These are phyloP conservation scores for Chondrostereum purpureum DNA, from an alignment of 1,284 basidiomycete genomes.

Conservation along the genomic window DNA sequence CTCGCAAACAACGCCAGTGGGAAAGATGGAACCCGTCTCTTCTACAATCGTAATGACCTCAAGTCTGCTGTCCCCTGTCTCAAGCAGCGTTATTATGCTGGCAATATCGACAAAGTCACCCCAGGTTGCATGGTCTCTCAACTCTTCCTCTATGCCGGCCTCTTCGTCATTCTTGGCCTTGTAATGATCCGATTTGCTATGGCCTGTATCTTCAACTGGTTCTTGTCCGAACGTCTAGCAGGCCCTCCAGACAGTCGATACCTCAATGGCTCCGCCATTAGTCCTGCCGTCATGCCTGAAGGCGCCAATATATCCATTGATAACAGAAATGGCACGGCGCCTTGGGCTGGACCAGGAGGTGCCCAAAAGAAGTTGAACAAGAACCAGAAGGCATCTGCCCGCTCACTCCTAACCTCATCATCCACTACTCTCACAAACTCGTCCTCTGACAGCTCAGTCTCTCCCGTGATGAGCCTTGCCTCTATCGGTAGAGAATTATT, in stretches of 20 bases:
- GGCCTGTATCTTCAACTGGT: slow-evolving; percentile 98
- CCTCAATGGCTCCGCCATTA: slow-evolving; percentile 73
- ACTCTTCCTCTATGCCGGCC: slow-evolving; percentile 86
- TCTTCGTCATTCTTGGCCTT: slow-evolving; percentile 87
- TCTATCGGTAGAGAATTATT: slow-evolving; percentile 93
- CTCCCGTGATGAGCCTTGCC: slow-evolving; percentile 73
- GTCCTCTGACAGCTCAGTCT: slow-evolving; percentile 29
- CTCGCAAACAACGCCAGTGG: slow-evolving; percentile 54
- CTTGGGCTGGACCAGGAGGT: slow-evolving; percentile 69
- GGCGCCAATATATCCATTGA: slow-evolving; percentile 89
- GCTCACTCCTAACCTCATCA: slow-evolving; percentile 41
- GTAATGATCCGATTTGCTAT: slow-evolving; percentile 91
- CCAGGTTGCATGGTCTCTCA: slow-evolving; percentile 93
- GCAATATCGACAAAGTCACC: slow-evolving; percentile 93
- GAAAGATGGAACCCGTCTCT: slow-evolving; percentile 86
- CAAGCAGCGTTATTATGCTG: slow-evolving; percentile 80
- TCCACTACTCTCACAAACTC: slow-evolving; percentile 48
- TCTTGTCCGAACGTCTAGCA: slow-evolving; percentile 76
- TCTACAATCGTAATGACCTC: slow-evolving; percentile 66
- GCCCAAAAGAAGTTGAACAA: slow-evolving; percentile 41
- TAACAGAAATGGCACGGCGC: slow-evolving; percentile 86
- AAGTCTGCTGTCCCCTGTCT: slow-evolving; percentile 74
- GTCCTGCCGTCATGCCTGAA: slow-evolving; percentile 91
- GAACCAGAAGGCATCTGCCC: slow-evolving; percentile 33
- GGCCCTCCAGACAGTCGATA: slow-evolving; percentile 64